Base-by-base conservation (phyloP, 2,329 filamentous ascomycete genomes). In the Apiospora hydei region DNA sequence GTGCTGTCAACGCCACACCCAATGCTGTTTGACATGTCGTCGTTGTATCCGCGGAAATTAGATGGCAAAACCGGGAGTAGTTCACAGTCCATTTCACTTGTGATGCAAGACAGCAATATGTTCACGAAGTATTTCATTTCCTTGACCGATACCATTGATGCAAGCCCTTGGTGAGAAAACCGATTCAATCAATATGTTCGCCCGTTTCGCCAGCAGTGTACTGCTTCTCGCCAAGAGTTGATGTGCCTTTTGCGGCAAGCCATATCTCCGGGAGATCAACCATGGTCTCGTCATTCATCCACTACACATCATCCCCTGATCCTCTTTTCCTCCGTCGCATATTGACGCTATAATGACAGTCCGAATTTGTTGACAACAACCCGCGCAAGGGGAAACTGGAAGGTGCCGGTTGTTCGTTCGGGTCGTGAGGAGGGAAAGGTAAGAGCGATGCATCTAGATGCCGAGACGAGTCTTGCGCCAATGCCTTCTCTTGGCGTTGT, bases 391-490 rank as follows among this genome's bases (percentile, higher is more conserved):
- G 44, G 30, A 69, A 26, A 24, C 30, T 18, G 30, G 18, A 43
- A 26, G 49, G 16, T 51, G 30, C 68, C 49, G 68, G 30, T 57
- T 69, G 46, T 69, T 69, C n/a, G 67, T 21, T 49, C 57, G 57
- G 34, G 34, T 64, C n/a, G 46, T 47, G 68, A 69, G n/a, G 68
- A 41, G 46, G 47, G 6, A 26, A 57, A 53, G 68, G 21, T 81
- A 77, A 81, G 80, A 82, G 84, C 82, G 85, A 88, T 84, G 86
- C 85, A 87, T 91, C 90, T 96, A 99, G 90, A 99, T 97, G 85
- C 95, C 95, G 88, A 99, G 94, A 85, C 95, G 93, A 85, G 96
- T 98, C 96, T 99, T 99, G 90, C 96, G 94, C 96, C 96, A 99
- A 87, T 99, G 96, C 89, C 96, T 94, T 88, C 96, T 91, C 94